These are phyloP conservation scores for Sporothrix schenckii DNA, from an alignment of 2,329 filamentous ascomycete genomes.

Conservation along the genomic window DNA sequence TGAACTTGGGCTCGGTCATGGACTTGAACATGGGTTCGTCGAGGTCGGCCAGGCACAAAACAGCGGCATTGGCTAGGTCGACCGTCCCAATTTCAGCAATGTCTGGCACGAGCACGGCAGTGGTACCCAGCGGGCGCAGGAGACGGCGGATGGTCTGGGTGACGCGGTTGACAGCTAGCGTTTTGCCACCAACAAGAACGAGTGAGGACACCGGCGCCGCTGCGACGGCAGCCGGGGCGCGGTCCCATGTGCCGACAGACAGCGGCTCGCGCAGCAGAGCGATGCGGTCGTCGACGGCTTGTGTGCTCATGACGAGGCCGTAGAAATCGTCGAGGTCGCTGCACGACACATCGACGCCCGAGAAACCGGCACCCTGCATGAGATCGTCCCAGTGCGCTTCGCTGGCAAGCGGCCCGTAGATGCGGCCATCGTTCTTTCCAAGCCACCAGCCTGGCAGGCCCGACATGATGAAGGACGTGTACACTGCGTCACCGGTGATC, in stretches of 20 bases:
- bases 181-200: slow-evolving; percentile 36
- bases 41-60: slow-evolving; percentile 39
- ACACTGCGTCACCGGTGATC: slow-evolving; percentile 30
- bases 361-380: slow-evolving; percentile 38
- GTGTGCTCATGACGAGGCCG: slow-evolving; percentile 36
- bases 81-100: slow-evolving; percentile 2
- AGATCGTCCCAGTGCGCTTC: slow-evolving; percentile 37
- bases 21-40: slow-evolving; percentile 39
- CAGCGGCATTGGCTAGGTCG: slow-evolving; percentile 25
- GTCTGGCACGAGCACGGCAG: slow-evolving; percentile 17
- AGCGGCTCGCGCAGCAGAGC: slow-evolving; percentile 37
- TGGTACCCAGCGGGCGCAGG: slow-evolving; percentile 25
- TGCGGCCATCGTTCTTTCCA: slow-evolving; percentile 33
- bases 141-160: slow-evolving; percentile 30
- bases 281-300: slow-evolving; percentile 38
- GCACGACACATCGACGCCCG: slow-evolving; percentile 36
- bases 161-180: slow-evolving; percentile 18
- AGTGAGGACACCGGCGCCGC: slow-evolving; percentile 28
- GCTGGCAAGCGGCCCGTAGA: slow-evolving; percentile 31
- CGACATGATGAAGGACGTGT: slow-evolving; percentile 32
- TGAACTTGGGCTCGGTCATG: slow-evolving; percentile 35
- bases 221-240: neutral
- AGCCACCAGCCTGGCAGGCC: slow-evolving; percentile 37
- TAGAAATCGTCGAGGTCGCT: slow-evolving; percentile 32
- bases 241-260: slow-evolving; percentile 18